Evolutionary conservation across 2,329 filamentous ascomycete genomes (phyloP).

Genomic region (Acephala macrosclerotiorum): DNA sequence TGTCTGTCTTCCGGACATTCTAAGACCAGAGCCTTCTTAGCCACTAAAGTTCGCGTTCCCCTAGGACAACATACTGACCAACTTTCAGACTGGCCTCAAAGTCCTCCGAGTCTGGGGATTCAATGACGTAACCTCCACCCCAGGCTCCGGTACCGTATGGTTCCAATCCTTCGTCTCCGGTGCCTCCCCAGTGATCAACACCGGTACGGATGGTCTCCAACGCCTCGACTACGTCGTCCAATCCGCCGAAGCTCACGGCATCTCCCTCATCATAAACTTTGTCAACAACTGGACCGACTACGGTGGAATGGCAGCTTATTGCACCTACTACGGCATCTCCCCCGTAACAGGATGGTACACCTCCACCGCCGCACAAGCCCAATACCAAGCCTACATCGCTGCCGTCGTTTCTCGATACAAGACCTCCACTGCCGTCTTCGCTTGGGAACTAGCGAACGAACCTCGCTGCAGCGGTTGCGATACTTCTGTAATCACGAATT

Average conservation of each 20-base stretch:
- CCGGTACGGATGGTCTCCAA: conserved; percentile 66
- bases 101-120: conserved; percentile 70
- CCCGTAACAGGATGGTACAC: conserved; percentile 62
- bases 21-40: no score
- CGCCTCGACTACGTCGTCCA: conserved; percentile 70
- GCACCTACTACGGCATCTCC: conserved; percentile 59
- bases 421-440: conserved; percentile 65
- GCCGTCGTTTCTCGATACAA: conserved; percentile 66
- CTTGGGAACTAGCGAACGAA: conserved; percentile 76
- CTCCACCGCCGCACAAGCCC: conserved; percentile 56
- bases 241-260: conserved; percentile 62
- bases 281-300: conserved; percentile 77
- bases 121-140: conserved; percentile 59
- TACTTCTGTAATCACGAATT: conserved; percentile 64
- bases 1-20: no score
- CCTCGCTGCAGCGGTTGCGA: conserved; percentile 69
- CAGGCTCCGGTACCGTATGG: conserved; percentile 51
- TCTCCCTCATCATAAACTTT: conserved; percentile 71
- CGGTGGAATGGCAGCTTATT: conserved; percentile 68
- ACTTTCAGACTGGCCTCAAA: conserved; percentile 56
- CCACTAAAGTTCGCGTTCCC: background rate
- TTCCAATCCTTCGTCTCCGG: conserved; percentile 52
- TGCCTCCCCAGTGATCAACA: conserved; percentile 65
- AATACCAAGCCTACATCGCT: conserved; percentile 67
- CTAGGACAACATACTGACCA: background rate